Evolutionary conservation across 495 filamentous ascomycete species (phyloP).

Genomic region (Neurospora hispaniola): DNA sequence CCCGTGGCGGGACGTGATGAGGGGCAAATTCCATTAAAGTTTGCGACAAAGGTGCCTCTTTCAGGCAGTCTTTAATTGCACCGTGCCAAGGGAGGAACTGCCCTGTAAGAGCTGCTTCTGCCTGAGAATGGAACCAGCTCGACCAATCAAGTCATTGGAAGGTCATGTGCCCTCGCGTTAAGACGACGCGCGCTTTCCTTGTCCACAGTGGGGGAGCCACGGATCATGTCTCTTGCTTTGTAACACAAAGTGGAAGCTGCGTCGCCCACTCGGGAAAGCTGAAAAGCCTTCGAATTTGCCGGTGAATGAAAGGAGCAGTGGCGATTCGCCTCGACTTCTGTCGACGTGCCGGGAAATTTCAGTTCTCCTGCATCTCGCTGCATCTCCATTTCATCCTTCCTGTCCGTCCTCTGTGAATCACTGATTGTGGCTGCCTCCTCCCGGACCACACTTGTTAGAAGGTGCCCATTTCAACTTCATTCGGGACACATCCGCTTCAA

Average conservation of each 20-base stretch:
- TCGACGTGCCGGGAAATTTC: neutral
- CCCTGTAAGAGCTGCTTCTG: constrained; percentile 7
- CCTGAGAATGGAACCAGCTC: neutral
- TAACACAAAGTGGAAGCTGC: neutral
- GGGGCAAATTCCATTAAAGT: constrained; percentile 21
- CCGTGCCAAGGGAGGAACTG: neutral
- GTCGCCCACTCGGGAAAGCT: neutral
- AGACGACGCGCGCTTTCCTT: constrained; percentile 10
- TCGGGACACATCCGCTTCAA: neutral
- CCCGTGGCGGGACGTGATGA: constrained; percentile 16
- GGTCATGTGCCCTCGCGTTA: constrained; percentile 20
- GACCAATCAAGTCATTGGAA: constrained; percentile 4
- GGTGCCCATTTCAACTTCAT: neutral
- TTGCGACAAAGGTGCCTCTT: constrained; percentile 17
- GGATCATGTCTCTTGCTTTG: neutral
- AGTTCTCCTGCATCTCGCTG: neutral
- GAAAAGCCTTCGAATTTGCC: neutral
- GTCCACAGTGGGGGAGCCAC: neutral
- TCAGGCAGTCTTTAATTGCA: neutral
- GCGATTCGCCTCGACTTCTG: neutral
- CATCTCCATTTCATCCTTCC: neutral
- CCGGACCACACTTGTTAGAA: neutral
- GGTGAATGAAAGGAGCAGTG: neutral
- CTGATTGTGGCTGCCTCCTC: neutral
- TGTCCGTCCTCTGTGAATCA: neutral